Evolutionary conservation across 2,329 filamentous ascomycete genomes (phyloP), one percentile per base, ranked within the genome.

Genomic region (Zymoseptoria passerinii): DNA sequence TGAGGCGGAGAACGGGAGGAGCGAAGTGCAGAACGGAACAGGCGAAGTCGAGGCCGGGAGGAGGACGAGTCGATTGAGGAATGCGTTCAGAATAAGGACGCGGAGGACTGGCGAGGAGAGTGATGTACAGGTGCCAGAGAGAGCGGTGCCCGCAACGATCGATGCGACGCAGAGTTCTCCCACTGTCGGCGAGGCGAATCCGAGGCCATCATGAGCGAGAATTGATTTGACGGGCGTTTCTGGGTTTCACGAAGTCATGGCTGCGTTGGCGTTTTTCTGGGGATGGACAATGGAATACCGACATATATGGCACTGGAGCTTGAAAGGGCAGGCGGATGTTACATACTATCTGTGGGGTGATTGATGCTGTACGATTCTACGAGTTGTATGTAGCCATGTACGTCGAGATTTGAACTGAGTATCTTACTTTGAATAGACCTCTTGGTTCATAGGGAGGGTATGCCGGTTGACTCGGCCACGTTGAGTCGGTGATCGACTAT

Each of bases 91-190:
- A 2, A 63, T 71, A 2, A 62, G 69, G 18, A 71, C 70, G 35
- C 63, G 68, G 57, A 58, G 67, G 16, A 66, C 65, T 44, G 75
- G 74, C 67, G 72, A 66, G 68, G 51, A 60, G 20, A 55, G 52
- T 49, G 20, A 56, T 16, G 48, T 54, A 10, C 29, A 49, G 16
- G 59, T 57, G 48, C 56, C n/a, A 18, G 23, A 13, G n/a, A 13
- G 8, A 3, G 9, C 50, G 8, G 16, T 23, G 9, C 10, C 50
- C 20, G 50, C 50, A 3, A 19, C 50, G 18, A 6, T 10, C 8
- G 28, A 29, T 3, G 28, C 28, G 28, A 29, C 28, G 28, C 28
- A 29, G 28, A 29, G 8, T 8, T 8, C 28, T 29, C 28, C 28
- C 9, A 40, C 35, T 40, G 35, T 16, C 5, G 13, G 35, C 35